Evolutionary conservation across 106 monocot genomes (phyloP).

Genomic region (Dendrobium huoshanense): DNA sequence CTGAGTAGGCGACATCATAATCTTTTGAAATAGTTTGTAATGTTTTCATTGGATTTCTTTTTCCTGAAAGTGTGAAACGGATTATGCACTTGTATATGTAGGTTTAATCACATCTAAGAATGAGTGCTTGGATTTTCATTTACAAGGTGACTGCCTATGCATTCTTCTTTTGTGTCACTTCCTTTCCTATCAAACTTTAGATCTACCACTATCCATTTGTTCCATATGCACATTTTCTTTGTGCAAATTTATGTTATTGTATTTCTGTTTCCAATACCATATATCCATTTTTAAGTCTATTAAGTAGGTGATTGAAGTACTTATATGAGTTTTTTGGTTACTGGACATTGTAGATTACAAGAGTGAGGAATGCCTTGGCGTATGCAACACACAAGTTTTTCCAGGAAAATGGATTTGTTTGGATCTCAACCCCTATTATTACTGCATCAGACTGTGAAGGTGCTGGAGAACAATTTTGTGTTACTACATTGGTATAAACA

Average conservation of each 20-base stretch:
- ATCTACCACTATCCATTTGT: neutral
- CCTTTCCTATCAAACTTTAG: neutral
- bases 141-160: neutral
- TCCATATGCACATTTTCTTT: neutral
- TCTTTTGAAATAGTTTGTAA: neutral
- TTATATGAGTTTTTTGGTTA: constrained; percentile 6
- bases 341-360: constrained; percentile 56
- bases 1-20: neutral
- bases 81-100: neutral
- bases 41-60: constrained; percentile 1
- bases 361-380: constrained; percentile 91
- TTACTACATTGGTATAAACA: constrained; percentile 80
- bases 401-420: constrained; percentile 97
- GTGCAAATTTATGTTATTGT: neutral
- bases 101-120: neutral
- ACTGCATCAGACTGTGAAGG: constrained; percentile 99
- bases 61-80: neutral
- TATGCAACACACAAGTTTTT: constrained; percentile 96
- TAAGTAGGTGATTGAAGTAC: neutral
- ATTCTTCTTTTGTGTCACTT: neutral
- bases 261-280: neutral
- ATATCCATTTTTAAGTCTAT: neutral
- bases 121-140: neutral
- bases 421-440: constrained; percentile 92
- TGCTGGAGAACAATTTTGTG: constrained; percentile 96